Percentiles rank a stretch among this genome's conserved stretches.
These are phyloP conservation scores for Plasmodium inui DNA, from an alignment of 169 alveolate genomes.

Conservation along the genomic window DNA sequence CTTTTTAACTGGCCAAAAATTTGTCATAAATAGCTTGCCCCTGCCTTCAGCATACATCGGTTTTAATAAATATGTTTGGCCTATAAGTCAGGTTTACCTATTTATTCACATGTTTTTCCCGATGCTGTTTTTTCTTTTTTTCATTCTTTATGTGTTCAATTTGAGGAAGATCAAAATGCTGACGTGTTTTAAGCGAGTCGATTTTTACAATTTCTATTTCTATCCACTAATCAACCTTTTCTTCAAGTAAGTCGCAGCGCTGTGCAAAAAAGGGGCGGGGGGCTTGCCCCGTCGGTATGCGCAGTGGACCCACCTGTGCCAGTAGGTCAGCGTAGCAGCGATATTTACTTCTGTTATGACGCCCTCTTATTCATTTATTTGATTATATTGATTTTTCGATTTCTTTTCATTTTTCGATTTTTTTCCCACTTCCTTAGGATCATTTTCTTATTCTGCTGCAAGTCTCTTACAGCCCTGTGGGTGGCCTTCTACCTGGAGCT, in stretches of 20 bases:
- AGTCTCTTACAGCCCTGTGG: slow-evolving; percentile 29
- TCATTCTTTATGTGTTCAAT: slow-evolving; percentile 21
- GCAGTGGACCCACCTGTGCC: neutral
- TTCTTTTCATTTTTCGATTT: slow-evolving; percentile 1
- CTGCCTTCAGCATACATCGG: slow-evolving; percentile 40
- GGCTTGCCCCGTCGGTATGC: neutral
- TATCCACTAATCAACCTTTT: slow-evolving; percentile 56
- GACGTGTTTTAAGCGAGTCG: slow-evolving; percentile 12
- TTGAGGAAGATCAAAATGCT: slow-evolving; percentile 44
- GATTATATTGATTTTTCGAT: neutral
- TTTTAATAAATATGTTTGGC: slow-evolving; percentile 48
- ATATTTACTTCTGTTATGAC: neutral
- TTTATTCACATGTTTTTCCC: slow-evolving; percentile 56
- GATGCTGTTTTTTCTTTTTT: slow-evolving; percentile 24
- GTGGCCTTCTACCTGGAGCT: slow-evolving; percentile 13
- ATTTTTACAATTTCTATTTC: slow-evolving; percentile 41
- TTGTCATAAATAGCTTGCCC: slow-evolving; percentile 30
- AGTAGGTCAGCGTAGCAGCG: neutral
- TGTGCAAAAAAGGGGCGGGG: neutral
- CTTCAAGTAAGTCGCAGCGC: slow-evolving; percentile 22
- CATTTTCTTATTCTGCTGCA: slow-evolving; percentile 15
- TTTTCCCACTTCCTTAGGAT: slow-evolving; percentile 12
- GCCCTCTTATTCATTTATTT: neutral
- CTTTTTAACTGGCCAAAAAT: slow-evolving; percentile 63
- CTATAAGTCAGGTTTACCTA: slow-evolving; percentile 41